Evolutionary conservation across 2,329 filamentous ascomycete genomes (phyloP).

Genomic region (Colletotrichum limetticola): DNA sequence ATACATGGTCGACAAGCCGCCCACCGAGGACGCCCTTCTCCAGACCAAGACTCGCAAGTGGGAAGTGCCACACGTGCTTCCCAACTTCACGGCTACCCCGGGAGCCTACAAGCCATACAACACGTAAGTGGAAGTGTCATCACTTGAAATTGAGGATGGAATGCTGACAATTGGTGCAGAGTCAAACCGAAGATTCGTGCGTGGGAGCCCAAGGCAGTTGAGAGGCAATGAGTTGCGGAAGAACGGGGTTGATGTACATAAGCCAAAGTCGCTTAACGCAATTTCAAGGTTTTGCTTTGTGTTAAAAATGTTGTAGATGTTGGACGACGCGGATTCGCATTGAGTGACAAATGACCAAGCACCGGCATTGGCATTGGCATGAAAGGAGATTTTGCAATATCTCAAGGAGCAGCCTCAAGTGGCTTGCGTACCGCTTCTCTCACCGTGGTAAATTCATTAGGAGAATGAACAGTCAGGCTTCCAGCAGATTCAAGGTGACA

Average conservation of each 20-base stretch:
- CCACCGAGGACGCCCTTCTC: constrained; percentile 78
- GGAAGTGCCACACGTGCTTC: constrained; percentile 77
- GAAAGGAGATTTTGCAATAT: not conserved
- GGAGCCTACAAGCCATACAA: constrained; percentile 93
- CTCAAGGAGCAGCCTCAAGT: not conserved
- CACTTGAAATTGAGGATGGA: not conserved
- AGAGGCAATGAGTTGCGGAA: constrained; percentile 36
- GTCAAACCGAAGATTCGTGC: constrained; percentile 63
- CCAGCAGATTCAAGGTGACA: not conserved
- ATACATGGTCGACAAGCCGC: constrained; percentile 90
- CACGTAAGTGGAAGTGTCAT: constrained; percentile 74
- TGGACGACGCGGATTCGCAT: not conserved
- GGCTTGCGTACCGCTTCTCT: not conserved
- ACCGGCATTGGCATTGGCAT: not conserved
- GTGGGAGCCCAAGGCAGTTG: constrained; percentile 58
- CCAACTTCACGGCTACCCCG: constrained; percentile 79
- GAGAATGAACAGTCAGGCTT: not conserved
- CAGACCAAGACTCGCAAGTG: constrained; percentile 75
- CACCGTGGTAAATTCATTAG: not conserved
- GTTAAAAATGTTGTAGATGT: not conserved
- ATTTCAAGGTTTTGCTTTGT: constrained; percentile 26
- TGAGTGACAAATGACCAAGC: not conserved
- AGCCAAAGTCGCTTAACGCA: constrained; percentile 27
- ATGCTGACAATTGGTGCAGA: constrained; percentile 45
- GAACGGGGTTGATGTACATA: constrained; percentile 28